Evolutionary conservation across 176 grass and related monocot genomes (phyloP).

Genomic region (Zea mays): DNA sequence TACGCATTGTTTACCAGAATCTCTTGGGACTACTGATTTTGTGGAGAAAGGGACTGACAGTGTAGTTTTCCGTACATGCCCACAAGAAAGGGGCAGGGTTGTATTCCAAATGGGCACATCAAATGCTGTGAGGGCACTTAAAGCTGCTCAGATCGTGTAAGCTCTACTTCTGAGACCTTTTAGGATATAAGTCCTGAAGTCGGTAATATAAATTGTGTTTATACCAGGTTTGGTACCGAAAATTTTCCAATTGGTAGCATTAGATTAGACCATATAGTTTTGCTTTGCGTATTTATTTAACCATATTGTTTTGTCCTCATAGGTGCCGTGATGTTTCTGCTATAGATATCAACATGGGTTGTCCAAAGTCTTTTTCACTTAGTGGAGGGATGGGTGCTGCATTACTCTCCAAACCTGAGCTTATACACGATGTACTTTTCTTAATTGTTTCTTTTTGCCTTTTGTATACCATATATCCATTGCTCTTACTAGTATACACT

Average conservation of each 20-base stretch:
- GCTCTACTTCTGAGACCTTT: conserved; percentile 24
- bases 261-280: conserved; percentile 4
- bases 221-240: no score
- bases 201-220: conserved; percentile 18
- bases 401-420: conserved; percentile 96
- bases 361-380: conserved; percentile 83
- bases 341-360: conserved; percentile 99
- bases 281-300: conserved; percentile 29
- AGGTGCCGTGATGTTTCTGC: conserved; percentile 86
- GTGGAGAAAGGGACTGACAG: conserved; percentile 80
- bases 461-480: not conserved
- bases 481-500: conserved; percentile 43
- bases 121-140: conserved; percentile 84
- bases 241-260: conserved; percentile 16
- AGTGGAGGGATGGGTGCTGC: conserved; percentile 98
- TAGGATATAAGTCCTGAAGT: conserved; percentile 12
- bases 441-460: conserved; percentile 34
- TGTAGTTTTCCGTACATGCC: conserved; percentile 91
- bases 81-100: conserved; percentile 71
- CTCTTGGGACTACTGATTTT: conserved; percentile 88
- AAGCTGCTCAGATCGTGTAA: conserved; percentile 92
- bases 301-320: conserved; percentile 25
- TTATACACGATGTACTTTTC: conserved; percentile 87
- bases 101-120: conserved; percentile 97
- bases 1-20: conserved; percentile 49